Percentiles rank a stretch among this genome's conserved stretches.
These are phyloP conservation scores for Pythium rhizo-oryzae DNA, from an alignment of 352 stramenopile genomes.

Conservation along the genomic window DNA sequence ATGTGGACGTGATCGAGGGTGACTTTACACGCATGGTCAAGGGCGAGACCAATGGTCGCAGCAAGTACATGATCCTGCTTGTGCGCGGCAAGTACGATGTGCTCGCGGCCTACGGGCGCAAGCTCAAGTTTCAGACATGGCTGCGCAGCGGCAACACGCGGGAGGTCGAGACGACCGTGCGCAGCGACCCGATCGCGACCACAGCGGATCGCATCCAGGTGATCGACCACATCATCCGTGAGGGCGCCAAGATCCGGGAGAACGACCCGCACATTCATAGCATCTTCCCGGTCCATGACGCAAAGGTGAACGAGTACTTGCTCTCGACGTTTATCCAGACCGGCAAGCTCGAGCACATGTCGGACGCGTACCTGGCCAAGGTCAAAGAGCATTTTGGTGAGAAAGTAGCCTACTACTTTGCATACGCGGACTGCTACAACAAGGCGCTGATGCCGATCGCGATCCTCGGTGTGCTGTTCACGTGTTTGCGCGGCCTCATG, in stretches of 20 bases:
- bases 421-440: slow-evolving; percentile 89
- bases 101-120: slow-evolving; percentile 56
- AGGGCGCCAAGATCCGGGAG: slow-evolving; percentile 63
- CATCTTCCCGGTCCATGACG: slow-evolving; percentile 83
- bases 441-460: slow-evolving; percentile 80
- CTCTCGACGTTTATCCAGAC: slow-evolving; percentile 75
- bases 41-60: slow-evolving; percentile 32
- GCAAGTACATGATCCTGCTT: slow-evolving; percentile 77
- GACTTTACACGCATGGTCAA: slow-evolving; percentile 57
- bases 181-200: slow-evolving; percentile 60
- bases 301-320: slow-evolving; percentile 68
- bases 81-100: slow-evolving; percentile 70
- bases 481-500: slow-evolving; percentile 60
- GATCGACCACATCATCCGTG: slow-evolving; percentile 82
- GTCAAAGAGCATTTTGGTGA: slow-evolving; percentile 82
- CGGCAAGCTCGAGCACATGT: slow-evolving; percentile 66
- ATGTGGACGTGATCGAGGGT: slow-evolving; percentile 75
- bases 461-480: slow-evolving; percentile 68
- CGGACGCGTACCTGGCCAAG: slow-evolving; percentile 57
- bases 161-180: slow-evolving; percentile 67
- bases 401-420: slow-evolving; percentile 87
- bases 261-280: slow-evolving; percentile 57
- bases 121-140: slow-evolving; percentile 77
- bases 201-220: slow-evolving; percentile 80
- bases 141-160: slow-evolving; percentile 72